phyloP scores from a whole-genome alignment of 768 basidiomycete species.

The Psilocybe tampanensis region DNA sequence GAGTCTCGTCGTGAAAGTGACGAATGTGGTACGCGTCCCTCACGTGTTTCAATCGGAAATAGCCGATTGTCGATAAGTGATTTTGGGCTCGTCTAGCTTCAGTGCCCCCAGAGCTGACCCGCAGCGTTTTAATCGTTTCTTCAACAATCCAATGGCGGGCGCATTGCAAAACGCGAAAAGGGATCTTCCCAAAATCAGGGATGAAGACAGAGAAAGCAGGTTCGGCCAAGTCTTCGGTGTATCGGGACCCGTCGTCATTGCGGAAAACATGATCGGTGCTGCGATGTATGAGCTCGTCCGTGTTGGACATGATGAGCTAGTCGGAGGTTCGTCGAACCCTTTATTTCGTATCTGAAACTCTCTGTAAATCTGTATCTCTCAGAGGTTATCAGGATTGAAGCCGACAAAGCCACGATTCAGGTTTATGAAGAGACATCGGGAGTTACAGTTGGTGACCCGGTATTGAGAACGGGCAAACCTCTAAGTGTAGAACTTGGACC shows the following conservation, averaged over 20 bases:
- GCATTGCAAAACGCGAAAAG: constrained; percentile 90
- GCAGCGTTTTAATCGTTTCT: background rate
- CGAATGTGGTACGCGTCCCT: constrained; percentile 25
- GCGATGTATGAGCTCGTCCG: constrained; percentile 99
- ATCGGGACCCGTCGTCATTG: constrained; percentile 97
- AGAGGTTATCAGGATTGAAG: constrained; percentile 99
- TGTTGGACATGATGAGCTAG: constrained; percentile 97
- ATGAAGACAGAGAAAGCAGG: constrained; percentile 88
- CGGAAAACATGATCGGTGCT: constrained; percentile 92
- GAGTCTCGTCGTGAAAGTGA: constrained; percentile 4
- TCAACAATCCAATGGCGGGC: constrained; percentile 73
- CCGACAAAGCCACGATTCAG: constrained; percentile 97
- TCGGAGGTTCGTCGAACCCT: constrained; percentile 71
- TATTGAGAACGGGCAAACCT: constrained; percentile 96
- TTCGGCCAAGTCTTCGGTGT: constrained; percentile 94
- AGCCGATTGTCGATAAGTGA: constrained; percentile 22
- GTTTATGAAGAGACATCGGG: constrained; percentile 99
- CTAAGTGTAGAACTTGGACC: constrained; percentile 97
- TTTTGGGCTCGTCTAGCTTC: constrained; percentile 4
- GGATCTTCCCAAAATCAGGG: constrained; percentile 83
- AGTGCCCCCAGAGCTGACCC: background rate
- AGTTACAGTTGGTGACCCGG: constrained; percentile 98
- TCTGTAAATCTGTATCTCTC: constrained; percentile 8
- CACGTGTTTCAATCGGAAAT: constrained; percentile 26
- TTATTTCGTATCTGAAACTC: background rate